These are phyloP conservation scores for Camellia granthamiana DNA, from an alignment of 148 eudicot species.

Conservation along the genomic window DNA sequence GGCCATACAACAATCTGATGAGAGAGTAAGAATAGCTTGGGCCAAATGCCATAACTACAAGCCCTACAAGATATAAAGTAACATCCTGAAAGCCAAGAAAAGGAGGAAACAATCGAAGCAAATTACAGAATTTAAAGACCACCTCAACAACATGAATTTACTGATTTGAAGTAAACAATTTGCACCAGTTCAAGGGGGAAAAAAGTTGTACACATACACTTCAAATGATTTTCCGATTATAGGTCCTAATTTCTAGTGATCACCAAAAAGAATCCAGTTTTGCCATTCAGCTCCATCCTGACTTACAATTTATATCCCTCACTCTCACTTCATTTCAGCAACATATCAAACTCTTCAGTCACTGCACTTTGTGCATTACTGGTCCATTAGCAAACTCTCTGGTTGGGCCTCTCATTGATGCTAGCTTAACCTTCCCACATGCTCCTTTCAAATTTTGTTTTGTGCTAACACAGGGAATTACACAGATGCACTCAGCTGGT, in stretches of 20 bases:
- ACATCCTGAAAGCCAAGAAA: constrained; percentile 1
- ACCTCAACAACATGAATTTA: background rate
- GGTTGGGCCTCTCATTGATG: background rate
- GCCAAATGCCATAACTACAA: constrained; percentile 85
- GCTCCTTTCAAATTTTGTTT: background rate
- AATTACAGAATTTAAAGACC: constrained; percentile 9
- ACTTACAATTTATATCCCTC: background rate
- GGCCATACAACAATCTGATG: constrained; percentile 85
- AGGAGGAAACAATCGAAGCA: background rate
- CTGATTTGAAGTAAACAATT: constrained; percentile 2
- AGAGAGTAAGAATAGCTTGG: constrained; percentile 94
- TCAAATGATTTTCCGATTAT: background rate
- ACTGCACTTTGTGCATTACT: background rate
- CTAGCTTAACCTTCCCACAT: background rate
- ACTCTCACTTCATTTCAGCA: background rate
- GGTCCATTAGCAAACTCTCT: background rate
- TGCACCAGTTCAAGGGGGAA: background rate
- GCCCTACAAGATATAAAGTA: constrained; percentile 39
- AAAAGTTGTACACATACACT: background rate
- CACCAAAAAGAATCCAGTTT: background rate
- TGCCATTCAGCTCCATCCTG: background rate
- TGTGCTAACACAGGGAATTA: background rate
- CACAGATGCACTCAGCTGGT: background rate
- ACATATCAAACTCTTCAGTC: background rate
- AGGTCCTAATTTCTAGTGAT: background rate